Evolutionary conservation across 1,284 basidiomycete genomes (phyloP), one percentile per base, ranked within the genome.

Genomic region (Cutaneotrichosporon sp.): DNA sequence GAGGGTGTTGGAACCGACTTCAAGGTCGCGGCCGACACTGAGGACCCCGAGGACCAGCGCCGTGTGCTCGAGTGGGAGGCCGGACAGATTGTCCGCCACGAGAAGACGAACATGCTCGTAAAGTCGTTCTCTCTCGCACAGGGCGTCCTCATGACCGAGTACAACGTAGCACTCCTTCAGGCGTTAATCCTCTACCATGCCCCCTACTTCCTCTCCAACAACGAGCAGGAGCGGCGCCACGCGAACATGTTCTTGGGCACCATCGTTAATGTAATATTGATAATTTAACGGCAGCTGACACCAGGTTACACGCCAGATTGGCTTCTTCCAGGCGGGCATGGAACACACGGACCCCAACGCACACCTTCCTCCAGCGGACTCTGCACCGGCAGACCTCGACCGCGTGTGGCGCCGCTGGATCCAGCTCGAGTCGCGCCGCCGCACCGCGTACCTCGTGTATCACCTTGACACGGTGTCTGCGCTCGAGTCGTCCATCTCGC

Each of bases 91-190:
- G 77, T 80, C n/a, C 65, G 77, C 46, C 73, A 72, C 52, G 80
- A 82, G 63, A 82, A 82, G 76, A 80, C 79, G 10, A 80, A 81
- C 63, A 81, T 82, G 78, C 75, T 82, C 10, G 77, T 82, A 67
- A 81, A 80, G 76, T 79, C 76, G 22, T 80, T 80, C 68, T 75
- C 76, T 14, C 69, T 75, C 9, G 77, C 77, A 0, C 67, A 76
- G 60, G 79, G 79, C 9, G 77, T 79, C 0, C 65, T 80, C 58
- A 78, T 81, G 74, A 79, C 80, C 1, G 77, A 80, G 40, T 81
- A 81, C 67, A 81, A 80, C 59, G 74, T 81, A 13, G 79, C 77
- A 0, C 68, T 82, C 13, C 72, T 82, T 0, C 81, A 82, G 64
- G 79, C 80, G 3, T 65, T 82, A 50, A 72, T 82, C 8, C 65